Evolutionary conservation across 148 eudicot species (phyloP), one percentile per base, ranked within the genome.

Genomic region (Selenicereus undatus): DNA sequence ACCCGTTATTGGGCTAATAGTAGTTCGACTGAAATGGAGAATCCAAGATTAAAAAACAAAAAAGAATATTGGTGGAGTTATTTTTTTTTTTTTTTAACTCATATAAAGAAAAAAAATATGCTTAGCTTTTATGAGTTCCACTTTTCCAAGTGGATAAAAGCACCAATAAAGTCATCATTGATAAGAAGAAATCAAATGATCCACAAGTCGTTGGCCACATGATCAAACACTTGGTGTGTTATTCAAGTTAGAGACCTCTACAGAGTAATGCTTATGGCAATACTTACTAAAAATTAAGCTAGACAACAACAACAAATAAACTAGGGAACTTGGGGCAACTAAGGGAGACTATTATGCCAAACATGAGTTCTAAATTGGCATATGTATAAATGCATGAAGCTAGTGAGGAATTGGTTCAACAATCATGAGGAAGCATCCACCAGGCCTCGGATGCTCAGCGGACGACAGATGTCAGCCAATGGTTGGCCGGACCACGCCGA

Each of bases 401-500:
- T 74, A 48, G 14, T n/a, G 30, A 14, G 66, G 18, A 21, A 52
- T 54, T 30, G 43, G 21, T 56, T 29, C 12, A n/a, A 36, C 7
- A 30, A 22, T 30, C 27, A 76, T 35, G 39, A 58, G 1, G 56
- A 78, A 45, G 84, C 39, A 51, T 79, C 65, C 36, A 83, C 69
- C 8, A 88, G 77, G 76, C 76, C 79, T 74, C 83, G 87, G 43
- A 91, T 60, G 70, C 87, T 87, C 22, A 85, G 22, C 3, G 95
- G 91, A 69, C 83, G 89, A 82, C 90, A 90, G 27, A 87, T 80
- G 82, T 86, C 82, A 20, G 86, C 32, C 17, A 90, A 71, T 4
- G 90, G 84, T 24, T 82, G 74, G 80, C 90, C 90, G 0, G 88
- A 86, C 93, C 93, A 91, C 11, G 84, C 89, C 0, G 93, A 92